These are phyloP conservation scores for Xylariales sp. DNA, from an alignment of 2,329 filamentous ascomycete genomes.

Conservation along the genomic window DNA sequence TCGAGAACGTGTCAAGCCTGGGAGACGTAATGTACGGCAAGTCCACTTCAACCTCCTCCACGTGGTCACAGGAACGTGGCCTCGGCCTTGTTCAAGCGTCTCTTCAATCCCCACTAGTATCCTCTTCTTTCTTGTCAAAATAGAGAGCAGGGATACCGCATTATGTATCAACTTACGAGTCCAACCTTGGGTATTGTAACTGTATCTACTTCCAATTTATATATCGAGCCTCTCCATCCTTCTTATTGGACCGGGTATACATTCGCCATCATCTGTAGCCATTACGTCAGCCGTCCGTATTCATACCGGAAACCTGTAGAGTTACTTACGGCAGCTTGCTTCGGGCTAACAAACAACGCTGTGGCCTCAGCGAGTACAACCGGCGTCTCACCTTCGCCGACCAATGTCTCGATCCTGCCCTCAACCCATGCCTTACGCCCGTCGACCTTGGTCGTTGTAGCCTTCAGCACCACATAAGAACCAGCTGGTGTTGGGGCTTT, in stretches of 20 bases:
- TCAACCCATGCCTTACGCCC: constrained; percentile 93
- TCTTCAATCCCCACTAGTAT: too few species aligned
- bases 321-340: constrained; percentile 65
- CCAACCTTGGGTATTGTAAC: not conserved
- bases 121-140: too few species aligned
- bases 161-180: too few species aligned
- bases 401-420: constrained; percentile 77
- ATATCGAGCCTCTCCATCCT: too few species aligned
- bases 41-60: too few species aligned
- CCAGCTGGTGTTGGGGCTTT: constrained; percentile 72
- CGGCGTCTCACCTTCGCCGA: constrained; percentile 55
- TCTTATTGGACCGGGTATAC: constrained; percentile 23
- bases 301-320: not conserved
- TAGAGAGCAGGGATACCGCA: too few species aligned
- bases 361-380: constrained; percentile 74
- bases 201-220: not conserved
- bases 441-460: constrained; percentile 78
- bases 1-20: too few species aligned
- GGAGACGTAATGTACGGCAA: too few species aligned
- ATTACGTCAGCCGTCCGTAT: not conserved
- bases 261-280: constrained; percentile 32
- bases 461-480: constrained; percentile 71
- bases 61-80: too few species aligned
- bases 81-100: too few species aligned
- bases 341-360: constrained; percentile 85